Evolutionary conservation across 345 rosid species (phyloP).

Genomic region (Citrus trifoliata): DNA sequence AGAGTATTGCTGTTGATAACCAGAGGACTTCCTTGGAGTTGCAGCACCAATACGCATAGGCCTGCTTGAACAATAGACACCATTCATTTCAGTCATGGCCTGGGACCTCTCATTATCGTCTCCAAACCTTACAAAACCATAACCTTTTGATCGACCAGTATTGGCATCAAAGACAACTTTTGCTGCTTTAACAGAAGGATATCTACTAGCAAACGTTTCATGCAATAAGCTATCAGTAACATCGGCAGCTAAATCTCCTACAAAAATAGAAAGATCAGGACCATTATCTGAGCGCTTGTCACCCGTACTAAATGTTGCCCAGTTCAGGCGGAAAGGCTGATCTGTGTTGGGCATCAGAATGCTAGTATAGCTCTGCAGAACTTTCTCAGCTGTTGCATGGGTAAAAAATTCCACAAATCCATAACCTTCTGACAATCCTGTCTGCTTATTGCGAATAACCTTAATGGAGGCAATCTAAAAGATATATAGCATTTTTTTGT

Average conservation of each 20-base stretch:
- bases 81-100: conserved; percentile 96
- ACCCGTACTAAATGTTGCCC: conserved; percentile 92
- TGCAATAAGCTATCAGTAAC: conserved; percentile 74
- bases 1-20: conserved; percentile 70
- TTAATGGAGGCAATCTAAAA: conserved; percentile 78
- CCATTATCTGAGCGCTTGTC: conserved; percentile 88
- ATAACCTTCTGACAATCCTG: conserved; percentile 84
- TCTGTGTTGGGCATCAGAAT: conserved; percentile 75
- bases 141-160: conserved; percentile 97
- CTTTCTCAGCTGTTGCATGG: conserved; percentile 85
- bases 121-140: conserved; percentile 97
- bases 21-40: conserved; percentile 84
- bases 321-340: conserved; percentile 90
- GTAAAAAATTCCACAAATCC: conserved; percentile 89
- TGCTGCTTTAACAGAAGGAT: conserved; percentile 86
- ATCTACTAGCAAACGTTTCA: conserved; percentile 69
- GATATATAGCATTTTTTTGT: not conserved
- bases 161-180: conserved; percentile 87
- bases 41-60: conserved; percentile 97
- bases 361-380: conserved; percentile 63
- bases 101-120: conserved; percentile 75
- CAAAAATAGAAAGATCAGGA: conserved; percentile 91
- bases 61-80: conserved; percentile 84
- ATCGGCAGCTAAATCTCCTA: conserved; percentile 94
- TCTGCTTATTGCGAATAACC: conserved; percentile 92